These are phyloP conservation scores for Sugiyamaella novakii DNA, from an alignment of 1,139 yeast genomes.

Conservation along the genomic window DNA sequence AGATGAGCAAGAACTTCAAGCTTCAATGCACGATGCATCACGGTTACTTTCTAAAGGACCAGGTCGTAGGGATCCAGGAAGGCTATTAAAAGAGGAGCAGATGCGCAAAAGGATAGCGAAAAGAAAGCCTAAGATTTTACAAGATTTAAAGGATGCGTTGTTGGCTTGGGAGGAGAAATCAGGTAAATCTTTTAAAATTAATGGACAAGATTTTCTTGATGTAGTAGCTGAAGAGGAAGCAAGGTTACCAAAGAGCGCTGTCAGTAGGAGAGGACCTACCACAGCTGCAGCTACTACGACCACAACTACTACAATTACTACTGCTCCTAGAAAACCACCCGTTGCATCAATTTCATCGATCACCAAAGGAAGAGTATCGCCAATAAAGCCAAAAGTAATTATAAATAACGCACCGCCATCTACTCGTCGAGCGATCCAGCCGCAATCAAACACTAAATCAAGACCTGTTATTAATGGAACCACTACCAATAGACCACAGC, in stretches of 20 bases:
- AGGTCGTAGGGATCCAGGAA: constrained; percentile 55
- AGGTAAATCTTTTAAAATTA: constrained; percentile 38
- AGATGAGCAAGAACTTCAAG: constrained; percentile 65
- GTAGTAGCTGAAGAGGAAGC: constrained; percentile 30
- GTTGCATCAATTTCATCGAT: not conserved
- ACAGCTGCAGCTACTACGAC: not conserved
- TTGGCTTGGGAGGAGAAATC: constrained; percentile 50
- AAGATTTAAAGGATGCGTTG: constrained; percentile 53
- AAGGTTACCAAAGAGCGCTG: constrained; percentile 20
- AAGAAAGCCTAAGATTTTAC: constrained; percentile 65
- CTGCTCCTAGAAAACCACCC: not conserved
- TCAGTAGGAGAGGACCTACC: not conserved
- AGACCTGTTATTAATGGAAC: not conserved
- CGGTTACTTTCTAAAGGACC: constrained; percentile 68
- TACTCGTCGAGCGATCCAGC: too few relatives aligned
- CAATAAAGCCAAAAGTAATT: not conserved
- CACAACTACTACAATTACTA: not conserved
- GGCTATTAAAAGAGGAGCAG: constrained; percentile 77
- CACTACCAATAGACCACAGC: not conserved
- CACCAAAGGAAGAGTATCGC: not conserved
- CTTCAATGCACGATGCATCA: constrained; percentile 77
- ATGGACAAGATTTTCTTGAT: constrained; percentile 37
- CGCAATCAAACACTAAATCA: too few relatives aligned
- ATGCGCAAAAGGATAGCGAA: constrained; percentile 66
- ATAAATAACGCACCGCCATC: not conserved